A percentile compares a stretch with the other conserved stretches of the same genome.
Evolutionary conservation across 306 rosid genomes (phyloP).

Genomic region (Lupinus albus): DNA sequence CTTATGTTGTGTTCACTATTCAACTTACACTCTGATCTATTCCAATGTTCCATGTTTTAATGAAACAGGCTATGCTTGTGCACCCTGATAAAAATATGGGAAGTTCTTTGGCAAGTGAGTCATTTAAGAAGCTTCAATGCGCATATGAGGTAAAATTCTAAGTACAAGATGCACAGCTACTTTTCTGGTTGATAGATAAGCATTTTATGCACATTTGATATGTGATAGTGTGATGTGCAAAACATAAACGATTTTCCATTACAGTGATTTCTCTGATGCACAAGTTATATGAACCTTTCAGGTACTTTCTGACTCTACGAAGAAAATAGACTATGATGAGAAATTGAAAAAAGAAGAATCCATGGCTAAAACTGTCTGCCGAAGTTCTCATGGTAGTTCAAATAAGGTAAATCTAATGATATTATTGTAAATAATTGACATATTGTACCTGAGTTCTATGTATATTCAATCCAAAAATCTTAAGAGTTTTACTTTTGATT

Average conservation of each 20-base stretch:
- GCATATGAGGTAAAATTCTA: conserved; percentile 83
- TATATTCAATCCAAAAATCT: background rate
- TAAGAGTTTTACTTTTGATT: conserved; percentile 14
- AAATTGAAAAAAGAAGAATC: conserved; percentile 90
- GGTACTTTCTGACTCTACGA: conserved; percentile 88
- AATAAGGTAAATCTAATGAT: conserved; percentile 58
- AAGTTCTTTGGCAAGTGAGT: conserved; percentile 81
- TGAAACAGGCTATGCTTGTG: conserved; percentile 89
- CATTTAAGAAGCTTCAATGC: conserved; percentile 91
- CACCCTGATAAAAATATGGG: conserved; percentile 99
- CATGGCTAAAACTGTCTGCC: conserved; percentile 87
- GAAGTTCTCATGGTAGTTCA: conserved; percentile 70
- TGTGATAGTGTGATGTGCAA: conserved; percentile 9
- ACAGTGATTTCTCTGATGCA: conserved; percentile 29
- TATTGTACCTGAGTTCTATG: conserved; percentile 13
- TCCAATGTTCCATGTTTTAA: background rate
- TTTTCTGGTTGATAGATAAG: conserved; percentile 30
- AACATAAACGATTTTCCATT: conserved; percentile 13
- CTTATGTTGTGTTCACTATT: conserved; percentile 3
- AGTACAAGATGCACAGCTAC: conserved; percentile 13
- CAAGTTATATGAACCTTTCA: conserved; percentile 40
- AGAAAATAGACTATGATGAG: conserved; percentile 93
- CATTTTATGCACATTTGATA: conserved; percentile 25
- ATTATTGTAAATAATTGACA: conserved; percentile 29
- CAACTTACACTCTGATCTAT: conserved; percentile 5